Base-by-base conservation (phyloP, 2,329 filamentous ascomycete species). In the Exophiala sideris region DNA sequence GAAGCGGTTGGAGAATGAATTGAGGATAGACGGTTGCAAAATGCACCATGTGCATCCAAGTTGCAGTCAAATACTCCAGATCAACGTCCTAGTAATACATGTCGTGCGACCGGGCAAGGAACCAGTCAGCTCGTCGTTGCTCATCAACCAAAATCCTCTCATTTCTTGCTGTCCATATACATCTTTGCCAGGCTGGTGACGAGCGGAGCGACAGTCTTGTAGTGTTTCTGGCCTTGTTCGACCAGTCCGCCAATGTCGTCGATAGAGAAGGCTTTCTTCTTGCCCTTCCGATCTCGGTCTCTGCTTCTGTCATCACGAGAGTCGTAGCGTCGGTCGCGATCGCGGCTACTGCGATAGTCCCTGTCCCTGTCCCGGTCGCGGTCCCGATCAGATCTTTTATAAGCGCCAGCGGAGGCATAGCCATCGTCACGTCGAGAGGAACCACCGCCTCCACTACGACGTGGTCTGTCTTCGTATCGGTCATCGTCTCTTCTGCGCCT, bases 181-280 rank as follows among this genome's bases (percentile, higher is more conserved):
- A 62, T 61, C 53, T 62, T 64, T 20, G 58, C 61, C 40, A 62
- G 38, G 39, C 53, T 57, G 41, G 44, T 56, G 14, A 64, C 50
- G 11, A 64, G 36, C 16, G 62, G 62, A 6, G 54, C 57, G 5
- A 64, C 54, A 6, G 51, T 54, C 60, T 64, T 59, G 56, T 64
- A 64, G 44, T 64, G 62, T 42, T 62, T 64, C 53, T 64, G 61
- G 32, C 62, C 60, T 42, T 57, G 50, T 34, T 62, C 58, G 35
- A 58, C 49, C 11, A 62, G 53, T 32, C 57, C 54, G 16, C 52
- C 54, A 14, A 63, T 47, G 20, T 61, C 57, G 41, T 59, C 57
- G 20, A 64, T 34, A 6, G 50, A 51, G 41, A 61, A 57, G 14
- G 52, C 58, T 42, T 61, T 61, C 48, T 61, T 62, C 46, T 59